Evolutionary conservation across 371 early-diverging fungal genomes (phyloP).

Genomic region (Mortierella sp.): DNA sequence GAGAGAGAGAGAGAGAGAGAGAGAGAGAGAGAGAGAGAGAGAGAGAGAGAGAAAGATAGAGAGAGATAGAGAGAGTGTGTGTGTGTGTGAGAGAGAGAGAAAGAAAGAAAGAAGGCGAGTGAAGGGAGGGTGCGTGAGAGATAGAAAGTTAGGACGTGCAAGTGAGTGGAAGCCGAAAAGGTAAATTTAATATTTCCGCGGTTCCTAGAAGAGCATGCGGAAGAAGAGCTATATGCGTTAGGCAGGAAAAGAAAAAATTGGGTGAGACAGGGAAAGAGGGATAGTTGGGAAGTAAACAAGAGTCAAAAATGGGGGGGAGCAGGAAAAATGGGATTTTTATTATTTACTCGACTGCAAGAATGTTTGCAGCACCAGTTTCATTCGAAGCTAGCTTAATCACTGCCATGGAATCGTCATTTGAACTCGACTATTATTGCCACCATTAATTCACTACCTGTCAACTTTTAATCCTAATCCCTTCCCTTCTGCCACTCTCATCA

Average conservation of each 20-base stretch:
- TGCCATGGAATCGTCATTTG: neutral
- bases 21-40: neutral
- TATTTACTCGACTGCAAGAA: constrained; percentile 2
- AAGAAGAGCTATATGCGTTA: too few species aligned
- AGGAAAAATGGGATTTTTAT: neutral
- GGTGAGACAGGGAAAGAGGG: too few species aligned
- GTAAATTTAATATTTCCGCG: neutral
- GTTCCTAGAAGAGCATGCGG: too few species aligned
- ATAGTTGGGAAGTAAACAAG: too few species aligned
- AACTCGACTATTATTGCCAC: too few species aligned
- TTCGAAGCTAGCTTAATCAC: too few species aligned
- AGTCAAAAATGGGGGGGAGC: neutral
- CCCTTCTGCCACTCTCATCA: too few species aligned
- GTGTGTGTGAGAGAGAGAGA: neutral
- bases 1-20: neutral
- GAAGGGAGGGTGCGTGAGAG: too few species aligned
- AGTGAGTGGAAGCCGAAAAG: neutral
- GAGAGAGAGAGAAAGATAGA: neutral
- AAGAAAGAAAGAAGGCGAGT: neutral
- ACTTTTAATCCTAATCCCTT: neutral
- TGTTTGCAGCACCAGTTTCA: constrained; percentile 1
- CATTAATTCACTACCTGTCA: neutral
- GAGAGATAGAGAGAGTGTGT: neutral
- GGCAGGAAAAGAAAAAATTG: too few species aligned
- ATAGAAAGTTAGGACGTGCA: neutral